A percentile compares a stretch with the other conserved stretches of the same genome.
phyloP scores from a whole-genome alignment of 2,329 filamentous ascomycete genomes.

The Claviceps digitariae region DNA sequence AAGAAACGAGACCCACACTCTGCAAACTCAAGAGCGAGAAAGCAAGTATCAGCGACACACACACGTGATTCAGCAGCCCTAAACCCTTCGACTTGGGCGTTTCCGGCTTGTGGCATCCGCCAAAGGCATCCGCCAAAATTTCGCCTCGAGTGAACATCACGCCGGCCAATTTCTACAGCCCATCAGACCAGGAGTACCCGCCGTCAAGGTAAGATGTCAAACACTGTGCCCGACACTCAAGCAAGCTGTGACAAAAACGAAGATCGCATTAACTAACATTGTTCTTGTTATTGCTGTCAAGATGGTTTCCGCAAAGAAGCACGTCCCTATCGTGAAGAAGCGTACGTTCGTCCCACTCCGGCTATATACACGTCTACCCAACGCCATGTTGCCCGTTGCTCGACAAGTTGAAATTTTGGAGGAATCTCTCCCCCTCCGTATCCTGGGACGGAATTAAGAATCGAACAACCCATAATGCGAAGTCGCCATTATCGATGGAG shows the following conservation, averaged over 20 bases:
- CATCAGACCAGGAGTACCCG: constrained; percentile 23
- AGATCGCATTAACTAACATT: constrained; percentile 23
- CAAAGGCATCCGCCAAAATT: constrained; percentile 24
- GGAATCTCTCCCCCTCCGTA: too few species aligned
- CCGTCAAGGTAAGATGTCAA: constrained; percentile 25
- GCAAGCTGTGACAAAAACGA: too few species aligned
- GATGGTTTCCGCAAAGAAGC: constrained; percentile 99
- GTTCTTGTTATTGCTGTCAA: constrained; percentile 20
- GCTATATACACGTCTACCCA: neutral
- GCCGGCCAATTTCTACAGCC: constrained; percentile 21
- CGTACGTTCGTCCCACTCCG: constrained; percentile 51
- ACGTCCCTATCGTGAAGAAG: constrained; percentile 99
- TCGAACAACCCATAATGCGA: too few species aligned
- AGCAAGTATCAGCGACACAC: constrained; percentile 6
- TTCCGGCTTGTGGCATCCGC: constrained; percentile 16
- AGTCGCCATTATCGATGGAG: neutral
- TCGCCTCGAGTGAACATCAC: constrained; percentile 21
- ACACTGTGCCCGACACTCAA: neutral
- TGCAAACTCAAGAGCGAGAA: neutral
- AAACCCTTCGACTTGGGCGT: constrained; percentile 19
- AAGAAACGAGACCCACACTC: neutral
- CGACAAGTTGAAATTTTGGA: neutral
- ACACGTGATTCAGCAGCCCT: constrained; percentile 19
- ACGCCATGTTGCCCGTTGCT: neutral
- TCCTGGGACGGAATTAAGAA: too few species aligned